Conservation (phyloP, 352 stramenopile species). For the Globisporangium mamillatum region DNA sequence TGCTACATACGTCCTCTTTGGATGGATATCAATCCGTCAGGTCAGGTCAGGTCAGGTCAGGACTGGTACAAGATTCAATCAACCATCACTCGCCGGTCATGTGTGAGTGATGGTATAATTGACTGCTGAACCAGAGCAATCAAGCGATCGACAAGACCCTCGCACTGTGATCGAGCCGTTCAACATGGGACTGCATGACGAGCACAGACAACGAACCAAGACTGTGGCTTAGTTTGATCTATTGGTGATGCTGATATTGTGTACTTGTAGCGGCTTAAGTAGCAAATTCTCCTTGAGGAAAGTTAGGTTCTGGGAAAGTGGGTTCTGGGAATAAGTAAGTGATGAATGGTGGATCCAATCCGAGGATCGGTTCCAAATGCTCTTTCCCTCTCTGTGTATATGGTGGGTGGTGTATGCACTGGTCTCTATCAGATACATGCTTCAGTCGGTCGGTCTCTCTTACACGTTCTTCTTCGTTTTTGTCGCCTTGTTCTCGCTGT, state of each 20-base stretch:
- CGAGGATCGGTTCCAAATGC: background rate
- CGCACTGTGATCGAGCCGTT: too few relatives aligned
- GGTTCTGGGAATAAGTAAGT: background rate
- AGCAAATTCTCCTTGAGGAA: background rate
- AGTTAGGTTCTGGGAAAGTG: too few relatives aligned
- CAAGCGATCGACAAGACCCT: too few relatives aligned
- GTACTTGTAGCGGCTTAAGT: background rate
- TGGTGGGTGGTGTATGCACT: background rate
- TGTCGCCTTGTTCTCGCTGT: conserved; percentile 23
- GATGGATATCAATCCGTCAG: background rate
- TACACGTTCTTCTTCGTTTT: conserved; percentile 8
- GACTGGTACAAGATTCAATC: background rate
- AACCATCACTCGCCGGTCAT: background rate
- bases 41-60: background rate
- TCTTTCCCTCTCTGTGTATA: background rate
- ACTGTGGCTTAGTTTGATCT: background rate
- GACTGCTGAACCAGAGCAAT: too few relatives aligned
- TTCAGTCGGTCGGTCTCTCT: background rate
- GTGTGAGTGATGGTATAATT: background rate
- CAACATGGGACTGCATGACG: too few relatives aligned
- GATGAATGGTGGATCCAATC: background rate
- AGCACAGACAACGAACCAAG: background rate
- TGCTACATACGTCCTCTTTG: background rate
- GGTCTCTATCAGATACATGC: background rate
- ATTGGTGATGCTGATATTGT: background rate